Evolutionary conservation across 495 filamentous ascomycete genomes (phyloP), one percentile per base, ranked within the genome.

Genomic region (Aspergillus heteromorphus): DNA sequence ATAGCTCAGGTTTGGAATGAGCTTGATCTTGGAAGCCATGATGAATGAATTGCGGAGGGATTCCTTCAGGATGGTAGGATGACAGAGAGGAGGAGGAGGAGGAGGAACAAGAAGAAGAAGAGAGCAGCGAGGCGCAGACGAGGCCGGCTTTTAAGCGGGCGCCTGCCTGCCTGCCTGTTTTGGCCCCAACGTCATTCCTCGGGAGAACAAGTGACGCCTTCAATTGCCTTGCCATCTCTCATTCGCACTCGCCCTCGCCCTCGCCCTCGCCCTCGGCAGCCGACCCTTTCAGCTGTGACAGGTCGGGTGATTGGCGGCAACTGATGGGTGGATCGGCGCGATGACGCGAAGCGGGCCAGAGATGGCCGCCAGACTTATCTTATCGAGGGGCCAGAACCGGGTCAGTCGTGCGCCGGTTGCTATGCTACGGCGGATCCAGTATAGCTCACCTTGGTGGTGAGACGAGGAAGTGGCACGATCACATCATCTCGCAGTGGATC

Each of bases 1-100:
- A 67, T 87, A 89, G 53, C 81, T 82, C 17, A 72, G 65, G 71
- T 92, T 91, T 51, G 69, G 72, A 40, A 76, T 67, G 59, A 86
- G 55, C 6, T 62, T 64, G 51, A 78, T 55, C 65, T 78, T 72
- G 49, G 65, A 43, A 11, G 69, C 55, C 75, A 78, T 76, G 56
- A 34, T 67, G 60, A 23, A 19, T 1, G 14, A 45, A 29, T 25
- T 47, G 21, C n/a, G 7, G 23, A 1, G 34, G n/a, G 34, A 34
- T 14, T n/a, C n/a, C 34, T 4, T 38, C 10, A n/a, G n/a, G 34
- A 38, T 38, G 34, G 2, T 34, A 8, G 2, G 30, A 34, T 34
- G 30, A 9, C 27, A 13, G 30, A 34, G 30, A 30, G 29, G 10
- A 10, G 29, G 14, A 34, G 9, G 30, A 34, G 30, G 30, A n/a